Percentiles rank a stretch among this genome's conserved stretches.
These are phyloP conservation scores for Coniophora puteana DNA, from an alignment of 1,284 basidiomycete species.

Conservation along the genomic window DNA sequence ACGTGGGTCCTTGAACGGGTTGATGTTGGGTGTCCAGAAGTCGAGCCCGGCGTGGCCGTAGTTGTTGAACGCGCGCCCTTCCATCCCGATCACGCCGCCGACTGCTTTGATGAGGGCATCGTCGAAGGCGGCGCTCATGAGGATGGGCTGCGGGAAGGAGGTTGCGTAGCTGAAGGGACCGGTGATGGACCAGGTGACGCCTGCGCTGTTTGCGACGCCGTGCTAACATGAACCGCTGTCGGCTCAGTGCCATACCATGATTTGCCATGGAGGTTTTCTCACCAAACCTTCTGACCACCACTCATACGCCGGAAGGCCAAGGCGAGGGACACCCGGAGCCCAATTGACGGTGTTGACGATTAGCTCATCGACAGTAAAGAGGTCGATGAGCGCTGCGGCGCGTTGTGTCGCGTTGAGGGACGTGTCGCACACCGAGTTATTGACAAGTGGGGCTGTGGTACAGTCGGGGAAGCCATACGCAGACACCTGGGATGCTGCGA, in stretches of 20 bases:
- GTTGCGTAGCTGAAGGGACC: constrained; percentile 54
- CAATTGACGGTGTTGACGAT: constrained; percentile 45
- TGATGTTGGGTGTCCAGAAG: constrained; percentile 58
- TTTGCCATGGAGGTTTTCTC: no score
- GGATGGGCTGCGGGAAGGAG: constrained; percentile 74
- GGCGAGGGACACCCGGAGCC: constrained; percentile 46
- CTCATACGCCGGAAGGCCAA: constrained; percentile 48
- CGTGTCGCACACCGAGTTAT: constrained; percentile 46
- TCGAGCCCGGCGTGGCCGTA: constrained; percentile 45
- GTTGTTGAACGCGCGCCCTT: constrained; percentile 56
- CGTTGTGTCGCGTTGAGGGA: constrained; percentile 41
- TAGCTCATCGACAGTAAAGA: constrained; percentile 48
- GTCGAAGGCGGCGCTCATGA: constrained; percentile 88
- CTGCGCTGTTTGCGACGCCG: constrained; percentile 49
- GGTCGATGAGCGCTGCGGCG: constrained; percentile 41
- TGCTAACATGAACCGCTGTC: constrained; percentile 38
- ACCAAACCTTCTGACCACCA: constrained; percentile 55
- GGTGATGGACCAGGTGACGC: constrained; percentile 42
- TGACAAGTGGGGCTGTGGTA: constrained; percentile 37
- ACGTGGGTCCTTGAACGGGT: constrained; percentile 57
- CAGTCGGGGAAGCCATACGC: constrained; percentile 42
- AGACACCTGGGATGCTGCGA: constrained; percentile 3
- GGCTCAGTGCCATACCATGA: not conserved
- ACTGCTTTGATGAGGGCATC: constrained; percentile 45
- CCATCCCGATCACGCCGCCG: constrained; percentile 47